These are phyloP conservation scores for Thalassiosira livingstoniorum DNA, from an alignment of 352 stramenopile genomes.

Conservation along the genomic window DNA sequence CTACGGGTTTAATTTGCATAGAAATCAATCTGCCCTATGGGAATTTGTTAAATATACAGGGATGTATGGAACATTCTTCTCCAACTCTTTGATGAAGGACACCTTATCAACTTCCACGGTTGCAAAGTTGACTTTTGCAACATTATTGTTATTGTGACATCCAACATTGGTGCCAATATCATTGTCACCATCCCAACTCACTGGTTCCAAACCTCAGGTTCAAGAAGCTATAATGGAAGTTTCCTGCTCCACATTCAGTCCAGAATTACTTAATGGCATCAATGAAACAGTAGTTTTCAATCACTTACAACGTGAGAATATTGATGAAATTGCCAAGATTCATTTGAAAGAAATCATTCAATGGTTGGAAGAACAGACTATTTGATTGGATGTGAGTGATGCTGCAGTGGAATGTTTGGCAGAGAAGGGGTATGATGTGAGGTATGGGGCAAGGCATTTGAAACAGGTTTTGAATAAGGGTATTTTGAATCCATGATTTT, in stretches of 20 bases:
- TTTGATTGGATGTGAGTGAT: constrained; percentile 73
- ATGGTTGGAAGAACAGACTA: constrained; percentile 73
- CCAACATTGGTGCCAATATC: constrained; percentile 94
- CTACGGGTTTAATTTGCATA: too few species aligned
- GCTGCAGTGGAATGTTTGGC: constrained; percentile 81
- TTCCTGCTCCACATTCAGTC: constrained; percentile 56
- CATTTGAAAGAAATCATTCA: constrained; percentile 71
- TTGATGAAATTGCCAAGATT: constrained; percentile 89
- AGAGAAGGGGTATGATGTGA: constrained; percentile 93
- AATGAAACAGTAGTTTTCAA: constrained; percentile 98
- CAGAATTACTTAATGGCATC: constrained; percentile 97
- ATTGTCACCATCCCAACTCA: constrained; percentile 67
- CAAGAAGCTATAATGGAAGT: constrained; percentile 49
- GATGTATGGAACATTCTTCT: constrained; percentile 96
- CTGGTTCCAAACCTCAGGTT: constrained; percentile 34
- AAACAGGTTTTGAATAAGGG: constrained; percentile 90
- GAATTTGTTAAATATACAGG: too few species aligned
- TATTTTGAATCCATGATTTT: constrained; percentile 77
- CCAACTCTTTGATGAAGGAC: constrained; percentile 91
- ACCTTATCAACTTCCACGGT: constrained; percentile 94
- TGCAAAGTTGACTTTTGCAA: constrained; percentile 96
- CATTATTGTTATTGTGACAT: constrained; percentile 97
- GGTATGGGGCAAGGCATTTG: constrained; percentile 94
- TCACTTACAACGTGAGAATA: constrained; percentile 90
- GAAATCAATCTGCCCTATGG: too few species aligned